Conservation (phyloP, 202 grass and related monocot genomes). For the Zizania palustris region DNA sequence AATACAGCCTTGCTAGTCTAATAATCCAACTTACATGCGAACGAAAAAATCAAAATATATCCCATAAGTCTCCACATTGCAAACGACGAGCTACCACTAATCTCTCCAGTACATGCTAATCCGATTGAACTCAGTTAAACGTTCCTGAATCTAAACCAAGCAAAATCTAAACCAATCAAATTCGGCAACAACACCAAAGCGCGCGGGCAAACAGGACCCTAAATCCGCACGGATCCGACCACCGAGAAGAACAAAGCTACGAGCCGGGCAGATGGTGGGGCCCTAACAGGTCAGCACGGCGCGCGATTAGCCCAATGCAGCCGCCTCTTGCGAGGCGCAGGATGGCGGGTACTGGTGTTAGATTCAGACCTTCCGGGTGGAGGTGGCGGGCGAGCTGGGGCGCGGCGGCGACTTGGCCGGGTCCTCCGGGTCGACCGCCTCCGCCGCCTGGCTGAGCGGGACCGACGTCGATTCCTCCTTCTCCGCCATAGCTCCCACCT, state of each 20-base stretch:
- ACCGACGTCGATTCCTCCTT: constrained; percentile 83
- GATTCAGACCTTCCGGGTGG: constrained; percentile 87
- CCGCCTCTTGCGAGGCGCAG: not conserved
- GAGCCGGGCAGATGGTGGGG: not conserved
- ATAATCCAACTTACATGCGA: not conserved
- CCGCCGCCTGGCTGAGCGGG: constrained; percentile 72
- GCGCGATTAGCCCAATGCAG: not conserved
- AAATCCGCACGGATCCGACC: not conserved
- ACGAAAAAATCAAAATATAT: no score
- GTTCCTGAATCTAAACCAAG: no score
- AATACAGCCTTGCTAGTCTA: not conserved
- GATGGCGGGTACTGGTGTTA: not conserved
- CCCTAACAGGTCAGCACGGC: not conserved
- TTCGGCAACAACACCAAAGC: not conserved
- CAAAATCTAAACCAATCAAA: not conserved
- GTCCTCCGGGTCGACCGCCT: constrained; percentile 80
- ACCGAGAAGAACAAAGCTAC: not conserved
- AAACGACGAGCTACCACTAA: no score
- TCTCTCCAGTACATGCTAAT: no score
- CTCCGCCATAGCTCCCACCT: constrained; percentile 55
- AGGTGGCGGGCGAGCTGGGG: constrained; percentile 67
- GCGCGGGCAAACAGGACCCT: not conserved
- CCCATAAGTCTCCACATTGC: no score
- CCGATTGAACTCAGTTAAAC: no score
- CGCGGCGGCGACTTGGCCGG: constrained; percentile 70